Percentiles rank a stretch among this genome's conserved stretches.
phyloP scores from a whole-genome alignment of 768 basidiomycete genomes.

The Kwoniella mangroviensis region DNA sequence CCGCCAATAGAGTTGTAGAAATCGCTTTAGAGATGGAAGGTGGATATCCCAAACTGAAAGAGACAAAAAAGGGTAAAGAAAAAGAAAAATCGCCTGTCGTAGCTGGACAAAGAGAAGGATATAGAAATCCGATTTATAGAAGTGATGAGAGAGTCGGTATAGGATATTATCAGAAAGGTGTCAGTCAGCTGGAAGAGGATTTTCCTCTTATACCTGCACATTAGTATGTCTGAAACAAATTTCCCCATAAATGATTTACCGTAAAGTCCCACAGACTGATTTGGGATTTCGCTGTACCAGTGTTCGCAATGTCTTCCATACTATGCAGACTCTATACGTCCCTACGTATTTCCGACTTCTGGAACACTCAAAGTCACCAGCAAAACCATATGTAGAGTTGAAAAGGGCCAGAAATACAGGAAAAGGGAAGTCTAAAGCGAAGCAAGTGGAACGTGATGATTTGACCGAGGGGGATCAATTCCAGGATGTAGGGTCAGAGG shows the following conservation, averaged over 20 bases:
- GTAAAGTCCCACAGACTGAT: background rate
- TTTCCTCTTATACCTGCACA: slow-evolving; percentile 32
- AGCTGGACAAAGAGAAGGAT: slow-evolving; percentile 25
- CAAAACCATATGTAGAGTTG: slow-evolving; percentile 38
- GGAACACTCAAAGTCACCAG: slow-evolving; percentile 56
- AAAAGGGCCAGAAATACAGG: slow-evolving; percentile 41
- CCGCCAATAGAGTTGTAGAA: slow-evolving; percentile 26
- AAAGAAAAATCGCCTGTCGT: slow-evolving; percentile 49
- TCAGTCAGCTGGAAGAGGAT: slow-evolving; percentile 65
- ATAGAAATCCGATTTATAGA: slow-evolving; percentile 18
- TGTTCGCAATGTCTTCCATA: slow-evolving; percentile 61
- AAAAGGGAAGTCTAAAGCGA: slow-evolving; percentile 60
- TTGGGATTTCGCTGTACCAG: slow-evolving; percentile 62
- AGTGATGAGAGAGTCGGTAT: slow-evolving; percentile 50
- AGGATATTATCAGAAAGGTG: slow-evolving; percentile 55
- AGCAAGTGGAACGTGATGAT: background rate
- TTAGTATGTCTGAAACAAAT: slow-evolving; percentile 20
- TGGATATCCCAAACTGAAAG: slow-evolving; percentile 32
- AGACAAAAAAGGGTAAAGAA: slow-evolving; percentile 60
- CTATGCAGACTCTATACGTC: slow-evolving; percentile 65
- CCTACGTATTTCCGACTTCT: slow-evolving; percentile 67
- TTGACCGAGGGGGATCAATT: background rate
- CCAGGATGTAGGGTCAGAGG: slow-evolving; percentile 4
- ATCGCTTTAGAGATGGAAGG: slow-evolving; percentile 35
- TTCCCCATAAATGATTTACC: background rate